These are phyloP conservation scores for Emmonsia crescens DNA, from an alignment of 2,329 filamentous ascomycete genomes.

Conservation along the genomic window DNA sequence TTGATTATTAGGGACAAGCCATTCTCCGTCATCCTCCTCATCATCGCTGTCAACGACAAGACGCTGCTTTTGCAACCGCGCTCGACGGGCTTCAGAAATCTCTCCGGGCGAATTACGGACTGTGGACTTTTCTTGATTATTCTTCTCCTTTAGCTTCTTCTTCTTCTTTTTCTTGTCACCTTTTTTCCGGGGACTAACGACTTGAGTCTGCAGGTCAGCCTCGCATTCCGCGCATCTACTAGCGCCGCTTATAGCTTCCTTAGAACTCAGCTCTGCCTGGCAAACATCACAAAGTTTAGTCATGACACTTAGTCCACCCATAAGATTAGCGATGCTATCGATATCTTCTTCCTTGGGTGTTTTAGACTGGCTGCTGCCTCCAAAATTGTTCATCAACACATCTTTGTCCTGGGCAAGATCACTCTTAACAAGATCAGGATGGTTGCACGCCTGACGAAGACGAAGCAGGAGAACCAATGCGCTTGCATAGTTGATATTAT, in stretches of 20 bases:
- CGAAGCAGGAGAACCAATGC: conserved; percentile 86
- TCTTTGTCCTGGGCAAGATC: conserved; percentile 84
- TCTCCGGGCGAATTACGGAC: conserved; percentile 12
- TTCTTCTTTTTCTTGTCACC: conserved; percentile 28
- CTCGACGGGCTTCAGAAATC: conserved; percentile 13
- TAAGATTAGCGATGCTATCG: conserved; percentile 74
- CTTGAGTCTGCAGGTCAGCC: conserved; percentile 57
- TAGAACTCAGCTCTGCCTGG: conserved; percentile 52
- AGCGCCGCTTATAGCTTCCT: conserved; percentile 43
- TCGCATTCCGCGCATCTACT: conserved; percentile 64
- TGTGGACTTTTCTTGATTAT: conserved; percentile 37
- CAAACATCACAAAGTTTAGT: conserved; percentile 76
- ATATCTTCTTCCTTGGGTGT: conserved; percentile 52
- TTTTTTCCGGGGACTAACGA: conserved; percentile 24
- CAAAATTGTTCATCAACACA: conserved; percentile 55
- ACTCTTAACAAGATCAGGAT: conserved; percentile 75
- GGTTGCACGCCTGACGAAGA: conserved; percentile 87
- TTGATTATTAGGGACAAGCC: conserved; percentile 64
- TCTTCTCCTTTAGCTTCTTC: conserved; percentile 28
- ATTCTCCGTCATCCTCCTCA: conserved; percentile 59
- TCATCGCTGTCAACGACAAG: conserved; percentile 43
- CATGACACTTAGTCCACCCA: conserved; percentile 71
- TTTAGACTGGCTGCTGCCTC: conserved; percentile 41
- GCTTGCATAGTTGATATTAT: conserved; percentile 78
- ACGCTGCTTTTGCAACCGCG: conserved; percentile 28